Evolutionary conservation across 176 grass and related monocot genomes (phyloP).

Genomic region (Rhynchospora breviuscula): DNA sequence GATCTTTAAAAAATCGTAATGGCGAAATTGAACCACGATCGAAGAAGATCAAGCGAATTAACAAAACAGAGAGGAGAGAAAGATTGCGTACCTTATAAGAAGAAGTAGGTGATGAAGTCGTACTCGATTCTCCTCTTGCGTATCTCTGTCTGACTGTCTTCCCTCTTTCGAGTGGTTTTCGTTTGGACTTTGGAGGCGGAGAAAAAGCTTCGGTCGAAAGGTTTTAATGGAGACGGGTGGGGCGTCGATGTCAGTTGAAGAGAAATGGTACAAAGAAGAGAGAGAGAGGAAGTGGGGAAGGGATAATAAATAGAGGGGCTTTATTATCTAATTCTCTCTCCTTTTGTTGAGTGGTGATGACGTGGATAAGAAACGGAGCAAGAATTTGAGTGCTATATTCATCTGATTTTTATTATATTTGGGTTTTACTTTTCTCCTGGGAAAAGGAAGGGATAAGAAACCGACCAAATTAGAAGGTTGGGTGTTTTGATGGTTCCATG

Average conservation of each 20-base stretch:
- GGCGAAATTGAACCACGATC: neutral
- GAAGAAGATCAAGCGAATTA: neutral
- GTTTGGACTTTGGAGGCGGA: neutral
- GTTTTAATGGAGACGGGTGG: constrained; percentile 7
- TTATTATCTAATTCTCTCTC: neutral
- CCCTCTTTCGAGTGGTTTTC: neutral
- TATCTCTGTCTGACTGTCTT: neutral
- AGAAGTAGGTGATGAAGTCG: neutral
- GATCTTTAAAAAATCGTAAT: neutral
- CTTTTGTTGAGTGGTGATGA: neutral
- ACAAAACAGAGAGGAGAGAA: neutral
- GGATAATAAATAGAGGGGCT: constrained; percentile 10
- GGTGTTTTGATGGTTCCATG: neutral
- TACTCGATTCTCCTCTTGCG: neutral
- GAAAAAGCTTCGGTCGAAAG: neutral
- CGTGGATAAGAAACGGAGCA: neutral
- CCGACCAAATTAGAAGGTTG: neutral
- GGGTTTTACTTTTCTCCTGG: neutral
- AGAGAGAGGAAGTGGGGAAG: neutral
- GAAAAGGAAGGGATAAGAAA: neutral
- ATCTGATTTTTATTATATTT: neutral
- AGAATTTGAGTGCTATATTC: neutral
- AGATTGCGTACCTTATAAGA: constrained; percentile 5
- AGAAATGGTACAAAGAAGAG: neutral
- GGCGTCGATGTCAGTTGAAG: constrained; percentile 28